A percentile compares a stretch with the other conserved stretches of the same genome.
phyloP scores from a whole-genome alignment of 2,329 filamentous ascomycete species.

The Ceratocystis eucalypticola region DNA sequence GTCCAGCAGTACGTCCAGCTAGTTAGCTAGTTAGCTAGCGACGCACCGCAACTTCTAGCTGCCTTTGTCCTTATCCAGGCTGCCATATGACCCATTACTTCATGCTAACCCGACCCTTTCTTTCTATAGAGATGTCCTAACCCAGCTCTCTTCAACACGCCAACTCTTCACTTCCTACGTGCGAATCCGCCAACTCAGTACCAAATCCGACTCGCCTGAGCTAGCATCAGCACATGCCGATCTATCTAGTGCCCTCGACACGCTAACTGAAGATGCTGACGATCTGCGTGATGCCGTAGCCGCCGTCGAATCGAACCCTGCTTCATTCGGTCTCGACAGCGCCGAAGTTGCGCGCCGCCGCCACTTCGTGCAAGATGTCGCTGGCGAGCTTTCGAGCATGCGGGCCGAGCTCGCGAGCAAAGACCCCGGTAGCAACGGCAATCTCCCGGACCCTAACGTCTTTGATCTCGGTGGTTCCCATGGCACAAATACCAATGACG shows the following conservation, averaged over 20 bases:
- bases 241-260: slow-evolving; percentile 49
- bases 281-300: slow-evolving; percentile 80
- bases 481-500: slow-evolving; percentile 27
- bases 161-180: slow-evolving; percentile 89
- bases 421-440: slow-evolving; percentile 25
- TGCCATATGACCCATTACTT: background rate
- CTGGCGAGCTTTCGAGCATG: slow-evolving; percentile 81
- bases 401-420: slow-evolving; percentile 49
- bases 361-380: slow-evolving; percentile 77
- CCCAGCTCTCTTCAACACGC: slow-evolving; percentile 65
- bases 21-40: background rate
- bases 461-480: slow-evolving; percentile 39
- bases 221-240: slow-evolving; percentile 65
- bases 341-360: slow-evolving; percentile 71
- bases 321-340: slow-evolving; percentile 71
- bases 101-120: slow-evolving; percentile 15
- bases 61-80: background rate
- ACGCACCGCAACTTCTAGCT: background rate
- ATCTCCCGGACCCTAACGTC: slow-evolving; percentile 39
- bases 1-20: slow-evolving; percentile 47
- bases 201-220: slow-evolving; percentile 61
- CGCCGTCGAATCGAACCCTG: slow-evolving; percentile 76
- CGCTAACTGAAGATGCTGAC: slow-evolving; percentile 68
- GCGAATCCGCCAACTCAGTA: slow-evolving; percentile 78
- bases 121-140: slow-evolving; percentile 62